These are phyloP conservation scores for Plicaturopsis crispa DNA, from an alignment of 768 basidiomycete species.

Conservation along the genomic window DNA sequence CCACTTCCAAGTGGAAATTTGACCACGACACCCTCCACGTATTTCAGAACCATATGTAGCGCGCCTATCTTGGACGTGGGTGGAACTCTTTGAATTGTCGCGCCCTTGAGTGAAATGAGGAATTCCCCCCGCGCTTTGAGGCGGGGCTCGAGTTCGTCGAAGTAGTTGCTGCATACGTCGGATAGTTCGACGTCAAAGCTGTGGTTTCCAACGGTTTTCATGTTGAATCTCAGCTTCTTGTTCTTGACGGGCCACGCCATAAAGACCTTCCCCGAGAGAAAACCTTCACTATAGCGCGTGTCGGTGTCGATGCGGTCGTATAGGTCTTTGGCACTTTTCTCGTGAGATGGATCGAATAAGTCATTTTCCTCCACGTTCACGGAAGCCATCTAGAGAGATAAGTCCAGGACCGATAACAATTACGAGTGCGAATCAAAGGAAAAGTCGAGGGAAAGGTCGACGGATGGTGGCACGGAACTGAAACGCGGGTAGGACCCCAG, in stretches of 20 bases:
- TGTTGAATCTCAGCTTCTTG: conserved; percentile 14
- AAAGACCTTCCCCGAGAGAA: conserved; percentile 30
- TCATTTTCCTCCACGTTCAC: too few relatives aligned
- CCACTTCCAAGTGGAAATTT: conserved; percentile 25
- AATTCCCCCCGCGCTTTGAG: conserved; percentile 36
- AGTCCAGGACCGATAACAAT: too few relatives aligned
- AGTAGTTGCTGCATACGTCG: conserved; percentile 21
- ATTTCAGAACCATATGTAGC: conserved; percentile 35
- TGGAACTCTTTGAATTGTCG: conserved; percentile 20
- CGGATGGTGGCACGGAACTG: too few relatives aligned
- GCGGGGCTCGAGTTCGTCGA: conserved; percentile 26
- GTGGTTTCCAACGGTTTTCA: conserved; percentile 9
- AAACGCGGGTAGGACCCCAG: too few relatives aligned
- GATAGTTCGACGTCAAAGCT: conserved; percentile 33
- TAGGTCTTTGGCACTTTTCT: conserved; percentile 25
- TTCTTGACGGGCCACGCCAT: conserved; percentile 36
- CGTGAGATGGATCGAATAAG: conserved; percentile 17
- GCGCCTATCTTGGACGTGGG: conserved; percentile 19
- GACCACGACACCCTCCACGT: conserved; percentile 32
- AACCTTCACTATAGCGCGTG: conserved; percentile 30
- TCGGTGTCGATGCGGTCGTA: conserved; percentile 18
- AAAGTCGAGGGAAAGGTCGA: too few relatives aligned
- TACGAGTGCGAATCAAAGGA: too few relatives aligned
- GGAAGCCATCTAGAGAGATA: too few relatives aligned
- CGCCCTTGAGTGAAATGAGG: conserved; percentile 40